Base-by-base conservation (phyloP, 352 stramenopile genomes). In the Thraustochytrium sp. region DNA sequence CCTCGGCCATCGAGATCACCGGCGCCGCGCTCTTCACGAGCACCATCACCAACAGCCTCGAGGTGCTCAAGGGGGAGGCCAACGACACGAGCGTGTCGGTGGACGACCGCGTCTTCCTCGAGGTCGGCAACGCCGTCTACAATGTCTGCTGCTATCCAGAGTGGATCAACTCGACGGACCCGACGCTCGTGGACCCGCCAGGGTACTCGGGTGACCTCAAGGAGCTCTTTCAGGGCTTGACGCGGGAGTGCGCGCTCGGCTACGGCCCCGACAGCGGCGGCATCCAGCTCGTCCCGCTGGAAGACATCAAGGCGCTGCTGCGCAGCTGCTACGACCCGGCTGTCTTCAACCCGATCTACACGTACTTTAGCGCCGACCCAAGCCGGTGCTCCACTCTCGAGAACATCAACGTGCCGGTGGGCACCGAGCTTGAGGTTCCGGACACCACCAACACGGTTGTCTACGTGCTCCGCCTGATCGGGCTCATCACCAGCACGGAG, bases 121-220 rank as follows among this genome's bases (percentile, higher is more conserved):
- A 72, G 59, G 40, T 72, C 9, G 59, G 59, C 59, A 72, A 72
- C 40, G 59, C 59, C 8, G 59, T 72, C 36, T 72, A 72, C 40
- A 72, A 72, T 26, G 40, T 49, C 13, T 72, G 59, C 40, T 72
- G 59, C 59, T 26, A 72, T 11, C 59, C 59, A 11, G 59, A 4
- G 3, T 72, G 59, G 59, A 48, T 72, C 26, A 72, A 72, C 36
- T 72, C 59, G 26, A 72, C 59, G 11, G 9, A 72, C 26, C 40
- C 59, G 2, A 31, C 42, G 36, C 42, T 72, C 59, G 46, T 31
- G 11, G 31, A 72, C 26, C 59, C 59, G 21, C 59, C 59, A 11
- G 46, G 16, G 13, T 72, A 72, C 40, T 4, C 9, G 16, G 59
- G 59, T 1, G 36, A 72, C 26, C 59, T 72, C 11, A 13, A 16